A percentile compares a stretch with the other conserved stretches of the same genome.
Evolutionary conservation across 345 rosid species (phyloP).

Genomic region (Xanthoceras sorbifolium): DNA sequence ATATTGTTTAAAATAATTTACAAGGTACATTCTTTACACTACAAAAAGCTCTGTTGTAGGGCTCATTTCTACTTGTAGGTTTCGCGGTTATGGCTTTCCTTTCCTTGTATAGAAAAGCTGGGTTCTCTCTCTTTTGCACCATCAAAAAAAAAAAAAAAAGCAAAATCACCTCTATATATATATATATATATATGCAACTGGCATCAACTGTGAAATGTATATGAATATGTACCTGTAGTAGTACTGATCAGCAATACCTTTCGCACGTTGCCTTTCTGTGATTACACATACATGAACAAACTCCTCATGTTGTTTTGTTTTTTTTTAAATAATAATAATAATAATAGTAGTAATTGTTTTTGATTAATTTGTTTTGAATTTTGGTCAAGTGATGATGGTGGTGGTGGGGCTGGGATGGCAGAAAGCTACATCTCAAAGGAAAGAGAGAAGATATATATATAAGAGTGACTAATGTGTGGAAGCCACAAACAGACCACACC

Average conservation of each 20-base stretch:
- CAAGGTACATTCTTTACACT: constrained; percentile 3
- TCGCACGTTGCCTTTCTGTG: constrained; percentile 29
- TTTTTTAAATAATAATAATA: too few species aligned
- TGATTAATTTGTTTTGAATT: background rate
- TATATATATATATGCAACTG: background rate
- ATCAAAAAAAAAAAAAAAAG: background rate
- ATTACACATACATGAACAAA: constrained; percentile 27
- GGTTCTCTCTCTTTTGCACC: constrained; percentile 4
- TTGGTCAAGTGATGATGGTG: constrained; percentile 1
- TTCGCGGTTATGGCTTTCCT: constrained; percentile 29
- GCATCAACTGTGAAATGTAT: constrained; percentile 7
- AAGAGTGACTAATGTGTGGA: background rate
- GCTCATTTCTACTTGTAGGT: constrained; percentile 13
- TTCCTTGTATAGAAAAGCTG: constrained; percentile 27
- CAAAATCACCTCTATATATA: too few species aligned
- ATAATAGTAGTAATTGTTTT: too few species aligned
- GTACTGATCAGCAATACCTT: constrained; percentile 7
- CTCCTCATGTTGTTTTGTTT: background rate
- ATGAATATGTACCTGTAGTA: background rate
- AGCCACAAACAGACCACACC: constrained; percentile 17
- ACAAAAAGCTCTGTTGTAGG: constrained; percentile 18
- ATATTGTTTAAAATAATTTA: constrained; percentile 24
- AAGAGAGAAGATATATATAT: constrained; percentile 3
- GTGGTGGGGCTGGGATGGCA: constrained; percentile 13
- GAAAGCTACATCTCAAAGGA: background rate